Conservation (phyloP, 768 basidiomycete genomes). For the Termitomyces titanicus region DNA sequence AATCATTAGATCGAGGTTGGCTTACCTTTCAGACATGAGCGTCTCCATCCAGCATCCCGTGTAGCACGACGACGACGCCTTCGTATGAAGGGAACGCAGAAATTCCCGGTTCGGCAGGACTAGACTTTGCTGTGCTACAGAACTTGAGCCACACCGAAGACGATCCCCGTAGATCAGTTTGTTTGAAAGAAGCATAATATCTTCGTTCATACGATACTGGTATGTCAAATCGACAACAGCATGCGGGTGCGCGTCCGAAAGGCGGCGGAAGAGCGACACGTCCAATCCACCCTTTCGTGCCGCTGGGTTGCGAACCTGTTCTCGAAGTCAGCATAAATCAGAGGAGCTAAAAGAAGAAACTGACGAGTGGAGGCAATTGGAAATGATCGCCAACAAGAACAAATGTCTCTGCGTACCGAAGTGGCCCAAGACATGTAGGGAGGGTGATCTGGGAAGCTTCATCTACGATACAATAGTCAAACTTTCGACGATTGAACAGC, state of each 20-base stretch:
- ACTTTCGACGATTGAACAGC: constrained; percentile 77
- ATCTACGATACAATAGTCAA: constrained; percentile 97
- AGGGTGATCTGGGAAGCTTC: constrained; percentile 98
- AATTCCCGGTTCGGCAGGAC: constrained; percentile 45
- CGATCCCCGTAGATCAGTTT: constrained; percentile 77
- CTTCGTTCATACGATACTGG: constrained; percentile 96
- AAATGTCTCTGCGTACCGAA: constrained; percentile 87
- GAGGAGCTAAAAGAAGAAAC: constrained; percentile 12
- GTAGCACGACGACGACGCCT: constrained; percentile 24
- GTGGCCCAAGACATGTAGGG: constrained; percentile 91
- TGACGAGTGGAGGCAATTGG: constrained; percentile 91
- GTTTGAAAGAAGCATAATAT: constrained; percentile 92
- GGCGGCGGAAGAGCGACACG: constrained; percentile 80
- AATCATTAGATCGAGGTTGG: background rate
- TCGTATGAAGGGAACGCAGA: constrained; percentile 40
- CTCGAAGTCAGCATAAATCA: background rate
- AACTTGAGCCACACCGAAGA: constrained; percentile 73
- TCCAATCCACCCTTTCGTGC: constrained; percentile 89
- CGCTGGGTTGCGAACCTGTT: constrained; percentile 72
- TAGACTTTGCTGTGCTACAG: constrained; percentile 60
- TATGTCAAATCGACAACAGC: constrained; percentile 82
- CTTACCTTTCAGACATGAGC: constrained; percentile 63
- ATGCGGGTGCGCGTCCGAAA: constrained; percentile 84
- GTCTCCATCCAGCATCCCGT: constrained; percentile 68
- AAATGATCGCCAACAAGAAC: constrained; percentile 97